phyloP scores from a whole-genome alignment of 345 rosid species.

The Linum usitatissimum region DNA sequence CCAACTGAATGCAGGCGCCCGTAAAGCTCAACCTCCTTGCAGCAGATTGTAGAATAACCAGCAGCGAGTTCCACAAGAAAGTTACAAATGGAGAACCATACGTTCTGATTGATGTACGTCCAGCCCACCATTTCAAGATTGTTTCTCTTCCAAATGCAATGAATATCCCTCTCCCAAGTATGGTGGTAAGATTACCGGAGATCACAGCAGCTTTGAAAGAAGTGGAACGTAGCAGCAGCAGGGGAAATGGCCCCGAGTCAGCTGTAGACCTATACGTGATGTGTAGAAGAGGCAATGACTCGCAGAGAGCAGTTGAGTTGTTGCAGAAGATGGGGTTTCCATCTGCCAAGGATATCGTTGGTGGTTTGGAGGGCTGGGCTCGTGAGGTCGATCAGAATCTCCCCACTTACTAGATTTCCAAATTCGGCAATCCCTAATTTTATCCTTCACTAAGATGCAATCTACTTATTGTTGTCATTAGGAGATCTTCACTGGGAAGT shows the following conservation, averaged over 20 bases:
- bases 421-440: too few relatives aligned
- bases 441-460: too few relatives aligned
- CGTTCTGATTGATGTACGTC: slow-evolving; percentile 73
- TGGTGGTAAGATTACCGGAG: slow-evolving; percentile 56
- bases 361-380: slow-evolving; percentile 81
- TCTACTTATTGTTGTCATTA: too few relatives aligned
- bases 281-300: slow-evolving; percentile 90
- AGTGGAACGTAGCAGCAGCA: slow-evolving; percentile 26
- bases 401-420: slow-evolving; percentile 65
- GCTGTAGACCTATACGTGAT: slow-evolving; percentile 43
- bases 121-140: slow-evolving; percentile 74
- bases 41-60: slow-evolving; percentile 49
- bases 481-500: too few relatives aligned
- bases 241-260: slow-evolving; percentile 13
- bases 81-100: slow-evolving; percentile 37
- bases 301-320: slow-evolving; percentile 76
- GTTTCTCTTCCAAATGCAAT: slow-evolving; percentile 71
- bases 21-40: slow-evolving; percentile 45
- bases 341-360: slow-evolving; percentile 63
- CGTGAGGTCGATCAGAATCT: slow-evolving; percentile 63
- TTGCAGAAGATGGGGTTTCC: slow-evolving; percentile 51
- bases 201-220: slow-evolving; percentile 50
- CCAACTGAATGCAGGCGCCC: slow-evolving; percentile 37
- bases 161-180: slow-evolving; percentile 56
- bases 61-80: slow-evolving; percentile 43